phyloP scores from a whole-genome alignment of 176 grass and related monocot genomes.

The Avena insularis region DNA sequence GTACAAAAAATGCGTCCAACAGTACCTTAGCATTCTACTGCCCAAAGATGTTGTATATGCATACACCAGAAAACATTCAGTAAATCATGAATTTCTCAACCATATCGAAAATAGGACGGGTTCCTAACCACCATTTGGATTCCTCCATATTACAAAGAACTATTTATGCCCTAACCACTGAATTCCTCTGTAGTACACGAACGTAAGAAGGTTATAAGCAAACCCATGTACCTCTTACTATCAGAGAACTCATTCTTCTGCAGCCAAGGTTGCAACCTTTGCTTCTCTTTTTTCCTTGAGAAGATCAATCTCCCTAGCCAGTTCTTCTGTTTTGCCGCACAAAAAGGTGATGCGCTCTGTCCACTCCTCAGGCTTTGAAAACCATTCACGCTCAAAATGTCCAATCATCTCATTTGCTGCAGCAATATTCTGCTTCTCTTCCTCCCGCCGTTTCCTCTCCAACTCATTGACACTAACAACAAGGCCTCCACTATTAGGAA shows the following conservation, averaged over 20 bases:
- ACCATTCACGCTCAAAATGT: conserved; percentile 56
- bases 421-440: conserved; percentile 48
- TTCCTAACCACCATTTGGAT: conserved; percentile 16
- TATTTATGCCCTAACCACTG: conserved; percentile 29
- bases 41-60: not conserved
- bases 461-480: conserved; percentile 71
- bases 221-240: conserved; percentile 50
- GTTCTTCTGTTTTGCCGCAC: conserved; percentile 25
- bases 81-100: conserved; percentile 25
- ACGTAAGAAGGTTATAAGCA: conserved; percentile 23
- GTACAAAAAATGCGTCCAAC: not conserved
- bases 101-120: not conserved
- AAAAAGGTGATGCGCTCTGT: not conserved
- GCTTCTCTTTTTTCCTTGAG: conserved; percentile 56
- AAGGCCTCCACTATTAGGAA: conserved; percentile 64
- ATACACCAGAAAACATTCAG: conserved; percentile 17
- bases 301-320: conserved; percentile 43
- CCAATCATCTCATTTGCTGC: conserved; percentile 45
- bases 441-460: conserved; percentile 58
- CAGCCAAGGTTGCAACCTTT: conserved; percentile 39
- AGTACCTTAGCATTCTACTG: conserved; percentile 32
- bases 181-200: not conserved
- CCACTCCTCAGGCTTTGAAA: conserved; percentile 47
- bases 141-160: conserved; percentile 30
- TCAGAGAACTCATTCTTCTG: conserved; percentile 48